Evolutionary conservation across 129 eudicot genomes (phyloP).

Genomic region (Kitagawia praeruptora): DNA sequence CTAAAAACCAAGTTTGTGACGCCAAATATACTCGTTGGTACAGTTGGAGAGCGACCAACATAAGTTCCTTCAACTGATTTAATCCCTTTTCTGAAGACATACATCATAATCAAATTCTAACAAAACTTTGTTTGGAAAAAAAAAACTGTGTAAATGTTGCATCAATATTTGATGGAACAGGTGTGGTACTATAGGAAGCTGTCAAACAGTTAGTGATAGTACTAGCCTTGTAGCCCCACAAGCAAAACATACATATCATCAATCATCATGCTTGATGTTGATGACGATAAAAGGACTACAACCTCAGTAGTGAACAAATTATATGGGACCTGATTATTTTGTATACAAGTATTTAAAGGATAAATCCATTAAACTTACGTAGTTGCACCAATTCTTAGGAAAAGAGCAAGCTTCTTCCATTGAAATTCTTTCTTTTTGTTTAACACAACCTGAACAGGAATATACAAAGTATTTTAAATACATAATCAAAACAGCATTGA

Average conservation of each 20-base stretch:
- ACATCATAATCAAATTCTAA: slow-evolving; percentile 16
- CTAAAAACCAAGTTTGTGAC: slow-evolving; percentile 57
- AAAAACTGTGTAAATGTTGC: neutral
- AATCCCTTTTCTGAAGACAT: slow-evolving; percentile 52
- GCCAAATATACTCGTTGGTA: slow-evolving; percentile 32
- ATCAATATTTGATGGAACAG: neutral
- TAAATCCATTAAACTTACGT: slow-evolving; percentile 30
- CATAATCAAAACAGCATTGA: neutral
- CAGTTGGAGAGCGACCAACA: slow-evolving; percentile 25
- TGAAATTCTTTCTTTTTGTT: slow-evolving; percentile 76
- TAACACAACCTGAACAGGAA: slow-evolving; percentile 57
- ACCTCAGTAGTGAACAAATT: neutral
- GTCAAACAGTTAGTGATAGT: neutral
- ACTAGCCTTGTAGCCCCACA: neutral
- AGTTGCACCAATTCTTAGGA: slow-evolving; percentile 54
- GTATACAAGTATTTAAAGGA: neutral
- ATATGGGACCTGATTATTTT: neutral
- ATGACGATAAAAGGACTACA: neutral
- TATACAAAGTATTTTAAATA: neutral
- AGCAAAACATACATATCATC: neutral
- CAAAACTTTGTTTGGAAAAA: neutral
- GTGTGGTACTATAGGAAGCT: neutral
- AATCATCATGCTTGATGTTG: neutral
- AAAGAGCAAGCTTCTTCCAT: slow-evolving; percentile 81
- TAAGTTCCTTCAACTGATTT: slow-evolving; percentile 28